phyloP scores from a whole-genome alignment of 257 asterid genomes.

The Solanum appendiculatum region DNA sequence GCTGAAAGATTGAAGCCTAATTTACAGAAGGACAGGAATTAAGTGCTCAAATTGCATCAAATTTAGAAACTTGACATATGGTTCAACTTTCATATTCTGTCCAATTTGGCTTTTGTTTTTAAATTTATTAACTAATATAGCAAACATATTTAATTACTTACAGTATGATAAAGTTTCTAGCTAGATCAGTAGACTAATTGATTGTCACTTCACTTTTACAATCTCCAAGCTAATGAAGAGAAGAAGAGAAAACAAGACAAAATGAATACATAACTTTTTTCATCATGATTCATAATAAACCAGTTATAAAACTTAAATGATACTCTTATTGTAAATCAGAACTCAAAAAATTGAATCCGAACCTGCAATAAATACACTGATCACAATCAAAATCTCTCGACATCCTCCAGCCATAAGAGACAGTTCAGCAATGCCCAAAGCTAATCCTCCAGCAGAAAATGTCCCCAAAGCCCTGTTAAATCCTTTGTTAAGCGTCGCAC shows the following conservation, averaged over 20 bases:
- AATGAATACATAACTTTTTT: background rate
- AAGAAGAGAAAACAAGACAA: background rate
- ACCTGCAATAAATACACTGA: conserved; percentile 82
- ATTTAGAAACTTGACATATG: background rate
- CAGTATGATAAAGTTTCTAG: background rate
- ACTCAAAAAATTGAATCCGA: background rate
- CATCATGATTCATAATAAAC: background rate
- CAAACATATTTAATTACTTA: background rate
- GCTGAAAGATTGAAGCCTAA: background rate
- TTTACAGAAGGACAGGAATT: background rate
- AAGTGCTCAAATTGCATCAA: background rate
- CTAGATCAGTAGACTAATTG: background rate
- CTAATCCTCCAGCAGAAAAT: conserved; percentile 35
- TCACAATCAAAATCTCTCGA: conserved; percentile 52
- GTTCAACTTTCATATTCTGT: background rate
- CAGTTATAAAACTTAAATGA: background rate
- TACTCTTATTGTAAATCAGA: too few species aligned
- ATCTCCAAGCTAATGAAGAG: background rate
- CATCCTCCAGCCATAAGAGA: conserved; percentile 32
- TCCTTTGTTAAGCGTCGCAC: conserved; percentile 44
- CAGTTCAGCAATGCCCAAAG: conserved; percentile 33
- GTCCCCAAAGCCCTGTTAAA: conserved; percentile 42
- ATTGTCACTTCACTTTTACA: background rate
- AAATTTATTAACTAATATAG: background rate
- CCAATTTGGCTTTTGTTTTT: background rate